These are phyloP conservation scores for Blastobotrys mokoenaii DNA, from an alignment of 805 yeast species.

Conservation along the genomic window DNA sequence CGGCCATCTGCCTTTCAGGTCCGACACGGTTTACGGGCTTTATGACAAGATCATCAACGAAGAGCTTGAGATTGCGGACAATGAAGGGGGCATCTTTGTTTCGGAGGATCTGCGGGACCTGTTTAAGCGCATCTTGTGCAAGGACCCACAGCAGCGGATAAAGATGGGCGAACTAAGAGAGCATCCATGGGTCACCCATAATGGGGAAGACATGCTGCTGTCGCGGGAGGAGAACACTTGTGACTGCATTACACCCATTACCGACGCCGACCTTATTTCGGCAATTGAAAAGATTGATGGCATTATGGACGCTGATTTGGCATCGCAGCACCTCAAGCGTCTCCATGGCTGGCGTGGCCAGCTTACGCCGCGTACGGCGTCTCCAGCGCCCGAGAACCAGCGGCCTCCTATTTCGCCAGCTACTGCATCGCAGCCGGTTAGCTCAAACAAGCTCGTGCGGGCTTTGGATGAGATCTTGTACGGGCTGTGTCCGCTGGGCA, in stretches of 20 bases:
- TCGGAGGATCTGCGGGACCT: conserved; percentile 42
- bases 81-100: conserved; percentile 7
- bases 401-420: conserved; percentile 2
- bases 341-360: conserved; percentile 29
- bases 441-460: conserved; percentile 18
- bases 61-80: conserved; percentile 12
- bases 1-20: conserved; percentile 81
- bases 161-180: conserved; percentile 60
- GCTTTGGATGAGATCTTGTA: conserved; percentile 27
- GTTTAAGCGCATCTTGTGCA: conserved; percentile 49
- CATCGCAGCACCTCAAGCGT: conserved; percentile 18
- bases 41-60: conserved; percentile 54
- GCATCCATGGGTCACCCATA: conserved; percentile 56
- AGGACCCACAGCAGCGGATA: conserved; percentile 60
- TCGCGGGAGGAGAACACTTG: conserved; percentile 30
- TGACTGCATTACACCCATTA: conserved; percentile 22
- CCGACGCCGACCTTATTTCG: conserved; percentile 29
- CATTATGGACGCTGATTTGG: conserved; percentile 16
- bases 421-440: background rate
- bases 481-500: too few species aligned
- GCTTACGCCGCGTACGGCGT: conserved; percentile 5
- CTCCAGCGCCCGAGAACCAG: conserved; percentile 9
- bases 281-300: conserved; percentile 30
- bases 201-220: conserved; percentile 28
- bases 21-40: conserved; percentile 62